Conservation (phyloP, 2,329 filamentous ascomycete genomes). For the Fusarium sp. region DNA sequence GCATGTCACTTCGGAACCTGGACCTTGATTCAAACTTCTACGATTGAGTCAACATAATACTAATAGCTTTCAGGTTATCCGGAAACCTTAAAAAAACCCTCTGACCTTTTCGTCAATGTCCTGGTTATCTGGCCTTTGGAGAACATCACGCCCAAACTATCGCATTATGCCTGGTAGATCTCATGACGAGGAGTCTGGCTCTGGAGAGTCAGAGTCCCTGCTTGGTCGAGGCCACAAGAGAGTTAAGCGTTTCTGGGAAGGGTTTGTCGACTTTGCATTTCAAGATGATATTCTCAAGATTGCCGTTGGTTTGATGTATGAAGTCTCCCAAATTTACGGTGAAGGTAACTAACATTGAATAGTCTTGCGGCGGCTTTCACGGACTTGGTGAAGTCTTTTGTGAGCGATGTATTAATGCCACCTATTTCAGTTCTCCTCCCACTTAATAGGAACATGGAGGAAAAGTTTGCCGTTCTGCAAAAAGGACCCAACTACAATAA, state of each 20-base stretch:
- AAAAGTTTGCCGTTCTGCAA: conserved; percentile 77
- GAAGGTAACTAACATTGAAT: conserved; percentile 16
- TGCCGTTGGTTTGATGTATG: conserved; percentile 78
- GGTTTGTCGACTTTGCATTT: conserved; percentile 79
- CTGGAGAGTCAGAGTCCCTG: conserved; percentile 54
- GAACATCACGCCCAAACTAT: conserved; percentile 26
- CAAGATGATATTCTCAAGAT: conserved; percentile 82
- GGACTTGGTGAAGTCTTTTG: conserved; percentile 77
- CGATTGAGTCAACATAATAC: background rate
- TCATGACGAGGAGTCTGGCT: conserved; percentile 54
- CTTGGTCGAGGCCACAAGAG: conserved; percentile 61
- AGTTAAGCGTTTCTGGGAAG: conserved; percentile 67
- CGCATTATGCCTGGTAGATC: conserved; percentile 45
- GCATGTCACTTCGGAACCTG: conserved; percentile 9
- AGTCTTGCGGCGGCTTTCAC: conserved; percentile 79
- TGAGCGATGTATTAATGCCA: conserved; percentile 77
- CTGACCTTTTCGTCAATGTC: conserved; percentile 13
- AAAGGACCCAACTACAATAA: conserved; percentile 66
- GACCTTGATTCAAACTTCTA: conserved; percentile 16
- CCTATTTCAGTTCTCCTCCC: conserved; percentile 77
- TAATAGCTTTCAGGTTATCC: background rate
- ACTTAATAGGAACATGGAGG: conserved; percentile 76
- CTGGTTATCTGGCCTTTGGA: conserved; percentile 29
- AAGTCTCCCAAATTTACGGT: conserved; percentile 40
- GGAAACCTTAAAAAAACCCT: background rate